Evolutionary conservation across 345 rosid species (phyloP).

Genomic region (Pugionium cornutum): DNA sequence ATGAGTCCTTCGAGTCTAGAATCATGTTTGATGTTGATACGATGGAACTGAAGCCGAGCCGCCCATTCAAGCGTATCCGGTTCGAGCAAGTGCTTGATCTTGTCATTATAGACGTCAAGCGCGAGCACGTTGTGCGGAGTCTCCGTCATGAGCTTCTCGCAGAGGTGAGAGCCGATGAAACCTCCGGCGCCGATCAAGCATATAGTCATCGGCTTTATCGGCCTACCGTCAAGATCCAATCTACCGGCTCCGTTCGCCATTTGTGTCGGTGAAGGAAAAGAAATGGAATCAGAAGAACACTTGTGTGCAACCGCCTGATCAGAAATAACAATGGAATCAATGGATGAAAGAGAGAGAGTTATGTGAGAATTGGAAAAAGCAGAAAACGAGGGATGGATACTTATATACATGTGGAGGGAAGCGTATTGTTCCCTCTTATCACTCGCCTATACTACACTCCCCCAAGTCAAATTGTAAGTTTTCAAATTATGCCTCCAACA

Average conservation of each 20-base stretch:
- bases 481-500: too few species aligned
- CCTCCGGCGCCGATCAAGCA: constrained; percentile 99
- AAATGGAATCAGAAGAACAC: neutral
- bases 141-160: constrained; percentile 81
- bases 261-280: constrained; percentile 26
- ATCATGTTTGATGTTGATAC: constrained; percentile 91
- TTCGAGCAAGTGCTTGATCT: constrained; percentile 94
- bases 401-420: constrained; percentile 19
- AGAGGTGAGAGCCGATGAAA: constrained; percentile 96
- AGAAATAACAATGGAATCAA: constrained; percentile 16
- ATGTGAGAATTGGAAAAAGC: neutral
- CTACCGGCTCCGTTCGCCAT: constrained; percentile 50
- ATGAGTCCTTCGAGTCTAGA: constrained; percentile 94
- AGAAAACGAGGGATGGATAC: constrained; percentile 27
- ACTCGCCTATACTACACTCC: too few species aligned
- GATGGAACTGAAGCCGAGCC: constrained; percentile 95
- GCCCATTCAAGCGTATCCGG: constrained; percentile 55
- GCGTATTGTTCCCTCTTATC: too few species aligned
- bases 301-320: constrained; percentile 23
- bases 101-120: constrained; percentile 90
- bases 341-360: constrained; percentile 11
- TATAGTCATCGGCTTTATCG: constrained; percentile 78
- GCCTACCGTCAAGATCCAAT: constrained; percentile 86
- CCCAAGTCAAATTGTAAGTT: too few species aligned
- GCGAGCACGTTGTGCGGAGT: constrained; percentile 87